These are phyloP conservation scores for Pilatotrama ljubarskyi DNA, from an alignment of 768 basidiomycete species.

Conservation along the genomic window DNA sequence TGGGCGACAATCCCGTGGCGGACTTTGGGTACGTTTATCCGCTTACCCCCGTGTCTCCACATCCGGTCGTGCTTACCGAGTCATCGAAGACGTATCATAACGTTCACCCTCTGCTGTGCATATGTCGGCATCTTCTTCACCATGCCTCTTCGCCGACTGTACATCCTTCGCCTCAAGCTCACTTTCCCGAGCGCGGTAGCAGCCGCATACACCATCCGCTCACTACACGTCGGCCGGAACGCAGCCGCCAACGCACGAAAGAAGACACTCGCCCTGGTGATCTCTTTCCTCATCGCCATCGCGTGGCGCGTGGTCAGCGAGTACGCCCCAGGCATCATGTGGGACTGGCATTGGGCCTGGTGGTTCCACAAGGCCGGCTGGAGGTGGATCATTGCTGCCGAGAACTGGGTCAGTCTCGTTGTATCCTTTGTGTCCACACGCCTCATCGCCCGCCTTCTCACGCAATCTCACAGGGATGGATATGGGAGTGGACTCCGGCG, in stretches of 20 bases:
- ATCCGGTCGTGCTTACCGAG: background rate
- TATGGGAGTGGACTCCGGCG: constrained; percentile 26
- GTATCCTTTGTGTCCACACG: background rate
- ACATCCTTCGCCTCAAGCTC: constrained; percentile 28
- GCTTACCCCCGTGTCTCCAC: too few relatives aligned
- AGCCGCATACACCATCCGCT: constrained; percentile 28
- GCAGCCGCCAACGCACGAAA: constrained; percentile 23
- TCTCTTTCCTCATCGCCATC: constrained; percentile 21
- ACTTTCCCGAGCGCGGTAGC: constrained; percentile 26
- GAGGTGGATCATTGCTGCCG: constrained; percentile 25
- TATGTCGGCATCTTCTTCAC: constrained; percentile 30
- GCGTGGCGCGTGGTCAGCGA: constrained; percentile 22
- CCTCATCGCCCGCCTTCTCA: background rate
- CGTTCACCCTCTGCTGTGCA: constrained; percentile 26
- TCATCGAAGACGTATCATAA: constrained; percentile 19
- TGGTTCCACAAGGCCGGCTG: constrained; percentile 28
- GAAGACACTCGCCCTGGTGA: constrained; percentile 24
- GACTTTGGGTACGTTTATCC: constrained; percentile 21
- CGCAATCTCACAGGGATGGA: constrained; percentile 17
- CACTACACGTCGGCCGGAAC: constrained; percentile 24
- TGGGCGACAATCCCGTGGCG: constrained; percentile 14
- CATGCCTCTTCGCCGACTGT: constrained; percentile 25
- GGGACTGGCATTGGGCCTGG: constrained; percentile 28
- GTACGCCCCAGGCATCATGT: constrained; percentile 27
- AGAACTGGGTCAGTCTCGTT: constrained; percentile 18